Conservation (phyloP, 352 stramenopile genomes). For the Phytophthora meadii region DNA sequence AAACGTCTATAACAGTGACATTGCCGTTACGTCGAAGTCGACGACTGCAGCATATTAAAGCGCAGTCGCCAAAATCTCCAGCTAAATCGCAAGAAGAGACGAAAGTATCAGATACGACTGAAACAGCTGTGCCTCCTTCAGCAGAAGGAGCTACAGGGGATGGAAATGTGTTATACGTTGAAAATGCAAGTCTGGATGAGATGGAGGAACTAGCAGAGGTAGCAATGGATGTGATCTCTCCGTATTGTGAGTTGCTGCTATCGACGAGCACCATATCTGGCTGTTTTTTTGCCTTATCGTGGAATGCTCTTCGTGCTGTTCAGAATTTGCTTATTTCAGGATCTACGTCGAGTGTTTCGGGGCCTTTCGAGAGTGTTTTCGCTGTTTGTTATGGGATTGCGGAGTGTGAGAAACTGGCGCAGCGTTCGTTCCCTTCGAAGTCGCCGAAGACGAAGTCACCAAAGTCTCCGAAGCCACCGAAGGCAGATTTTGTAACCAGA, state of each 20-base stretch:
- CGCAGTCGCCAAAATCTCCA: constrained; percentile 19
- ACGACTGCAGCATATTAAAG: constrained; percentile 31
- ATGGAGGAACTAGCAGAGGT: not conserved
- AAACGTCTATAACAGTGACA: constrained; percentile 14
- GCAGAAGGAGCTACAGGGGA: constrained; percentile 9
- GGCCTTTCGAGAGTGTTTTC: constrained; percentile 35
- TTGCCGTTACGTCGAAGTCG: constrained; percentile 35
- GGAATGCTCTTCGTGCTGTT: constrained; percentile 43
- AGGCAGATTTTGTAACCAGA: constrained; percentile 6
- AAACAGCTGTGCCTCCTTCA: not conserved
- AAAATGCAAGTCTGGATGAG: not conserved
- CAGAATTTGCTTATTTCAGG: constrained; percentile 13
- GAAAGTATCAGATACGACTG: not conserved
- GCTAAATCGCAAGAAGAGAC: not conserved
- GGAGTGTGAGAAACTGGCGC: constrained; percentile 47
- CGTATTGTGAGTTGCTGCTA: constrained; percentile 43
- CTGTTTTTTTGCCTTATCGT: constrained; percentile 45
- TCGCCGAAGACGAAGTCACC: constrained; percentile 17
- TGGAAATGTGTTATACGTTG: not conserved
- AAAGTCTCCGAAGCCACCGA: constrained; percentile 20
- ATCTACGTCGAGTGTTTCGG: constrained; percentile 11
- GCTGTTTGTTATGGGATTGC: constrained; percentile 45
- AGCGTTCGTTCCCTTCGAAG: constrained; percentile 32
- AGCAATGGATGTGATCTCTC: constrained; percentile 33
- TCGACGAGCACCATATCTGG: constrained; percentile 50